Percentiles rank a stretch among this genome's conserved stretches.
Evolutionary conservation across 2,329 filamentous ascomycete genomes (phyloP).

Genomic region (Colletotrichum filicis): DNA sequence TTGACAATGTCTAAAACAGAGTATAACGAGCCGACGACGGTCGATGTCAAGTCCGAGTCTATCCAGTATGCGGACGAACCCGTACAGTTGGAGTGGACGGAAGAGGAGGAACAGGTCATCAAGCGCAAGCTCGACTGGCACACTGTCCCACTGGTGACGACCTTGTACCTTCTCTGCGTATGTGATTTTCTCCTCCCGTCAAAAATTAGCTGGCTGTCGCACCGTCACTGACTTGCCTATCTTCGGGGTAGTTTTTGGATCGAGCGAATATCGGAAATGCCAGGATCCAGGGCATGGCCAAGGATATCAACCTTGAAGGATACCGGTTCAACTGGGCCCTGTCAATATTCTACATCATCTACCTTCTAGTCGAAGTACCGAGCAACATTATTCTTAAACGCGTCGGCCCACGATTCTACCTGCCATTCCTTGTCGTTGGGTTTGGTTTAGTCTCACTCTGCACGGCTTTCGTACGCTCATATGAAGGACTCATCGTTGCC

Average conservation of each 20-base stretch:
- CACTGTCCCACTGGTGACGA: slow-evolving; percentile 61
- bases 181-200: slow-evolving; percentile 44
- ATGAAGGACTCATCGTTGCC: slow-evolving; percentile 56
- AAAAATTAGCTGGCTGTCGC: neutral
- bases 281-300: slow-evolving; percentile 62
- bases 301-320: slow-evolving; percentile 59
- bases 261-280: slow-evolving; percentile 63
- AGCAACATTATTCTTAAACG: slow-evolving; percentile 66
- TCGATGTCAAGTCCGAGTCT: neutral
- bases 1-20: neutral
- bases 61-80: neutral
- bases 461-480: slow-evolving; percentile 63
- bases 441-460: slow-evolving; percentile 67
- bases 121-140: slow-evolving; percentile 64
- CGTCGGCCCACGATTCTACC: slow-evolving; percentile 62
- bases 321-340: slow-evolving; percentile 67
- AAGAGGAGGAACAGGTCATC: slow-evolving; percentile 59
- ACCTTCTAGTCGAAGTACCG: slow-evolving; percentile 65
- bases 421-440: slow-evolving; percentile 63
- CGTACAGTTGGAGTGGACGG: slow-evolving; percentile 51
- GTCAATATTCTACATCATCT: slow-evolving; percentile 68
- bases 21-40: neutral
- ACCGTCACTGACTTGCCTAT: neutral
- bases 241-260: slow-evolving; percentile 42
- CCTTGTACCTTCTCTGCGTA: slow-evolving; percentile 65